A percentile compares a stretch with the other conserved stretches of the same genome.
Conservation (phyloP, 78 protist species). For the Anaeramoeba ignava region DNA sequence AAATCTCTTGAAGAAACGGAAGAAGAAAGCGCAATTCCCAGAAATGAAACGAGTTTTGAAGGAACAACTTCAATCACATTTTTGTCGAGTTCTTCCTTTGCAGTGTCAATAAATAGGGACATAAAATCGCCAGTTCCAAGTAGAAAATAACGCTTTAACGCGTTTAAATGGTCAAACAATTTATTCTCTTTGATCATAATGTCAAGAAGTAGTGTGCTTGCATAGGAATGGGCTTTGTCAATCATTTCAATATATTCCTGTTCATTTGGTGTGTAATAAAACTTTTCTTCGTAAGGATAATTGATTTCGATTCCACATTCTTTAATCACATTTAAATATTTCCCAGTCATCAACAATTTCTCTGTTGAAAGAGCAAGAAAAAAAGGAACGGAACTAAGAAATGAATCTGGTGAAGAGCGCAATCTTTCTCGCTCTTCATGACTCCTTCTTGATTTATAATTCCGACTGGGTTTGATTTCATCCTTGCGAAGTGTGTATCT, state of each 20-base stretch:
- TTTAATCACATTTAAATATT: constrained; percentile 49
- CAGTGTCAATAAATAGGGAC: constrained; percentile 59
- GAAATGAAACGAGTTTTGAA: neutral
- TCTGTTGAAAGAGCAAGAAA: constrained; percentile 14
- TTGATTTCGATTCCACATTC: constrained; percentile 36
- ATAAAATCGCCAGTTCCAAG: constrained; percentile 60
- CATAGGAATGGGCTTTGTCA: constrained; percentile 33
- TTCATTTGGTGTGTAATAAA: neutral
- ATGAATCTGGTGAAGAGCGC: constrained; percentile 21
- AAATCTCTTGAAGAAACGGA: constrained; percentile 31
- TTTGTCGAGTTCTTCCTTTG: constrained; percentile 44
- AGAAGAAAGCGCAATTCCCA: neutral
- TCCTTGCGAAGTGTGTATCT: constrained; percentile 13
- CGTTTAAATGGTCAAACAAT: constrained; percentile 30
- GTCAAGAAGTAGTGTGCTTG: constrained; percentile 19
- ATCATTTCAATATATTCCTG: constrained; percentile 20
- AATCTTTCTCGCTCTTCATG: constrained; percentile 19
- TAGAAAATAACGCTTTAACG: constrained; percentile 52
- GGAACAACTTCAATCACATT: constrained; percentile 24
- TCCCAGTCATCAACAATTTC: constrained; percentile 41
- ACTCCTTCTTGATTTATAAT: neutral
- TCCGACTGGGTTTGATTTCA: constrained; percentile 32
- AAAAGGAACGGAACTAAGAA: constrained; percentile 21
- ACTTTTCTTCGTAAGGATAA: constrained; percentile 4
- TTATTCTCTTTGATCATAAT: constrained; percentile 27